Base-by-base conservation (phyloP, 148 eudicot species). In the Drosera capensis region DNA sequence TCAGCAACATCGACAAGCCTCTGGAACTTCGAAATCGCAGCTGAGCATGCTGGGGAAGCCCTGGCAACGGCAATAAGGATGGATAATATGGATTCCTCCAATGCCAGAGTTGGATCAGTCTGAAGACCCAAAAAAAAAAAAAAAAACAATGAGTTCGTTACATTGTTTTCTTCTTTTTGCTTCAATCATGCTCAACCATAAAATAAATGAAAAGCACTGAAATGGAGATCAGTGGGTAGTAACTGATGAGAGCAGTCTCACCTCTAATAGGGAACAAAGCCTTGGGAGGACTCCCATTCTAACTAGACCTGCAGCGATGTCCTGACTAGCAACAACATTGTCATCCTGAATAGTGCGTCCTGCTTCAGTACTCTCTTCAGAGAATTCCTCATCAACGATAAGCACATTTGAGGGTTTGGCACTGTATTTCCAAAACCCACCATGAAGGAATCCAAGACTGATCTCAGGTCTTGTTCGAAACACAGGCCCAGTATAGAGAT, bases 371-470 rank as follows among this genome's bases (percentile, higher is more conserved):
- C 68, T 59, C 26, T 64, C 66, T 47, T 56, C 59, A 36, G 46
- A 31, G 16, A 30, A 25, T 49, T 66, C 71, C 50, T 70, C 74
- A 52, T 46, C 71, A 49, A 60, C 54, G 40, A 60, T 63, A 45
- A 73, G 54, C 54, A 84, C 67, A 54, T 64, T 81, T 43, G 99
- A 75, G 31, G 78, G 78, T 51, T 84, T 90, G 30, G 88, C 58
- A 55, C 60, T 84, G 59, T 84, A 90, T 68, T 90, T 90, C 95
- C 99, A 90, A 52, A 75, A 88, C 43, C 94, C 90, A 40, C 97
- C 94, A 52, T 65, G 73, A 68, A 88, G 86, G 52, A 73, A 90
- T 43, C 99, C 95, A 59, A 46, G 59, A 41, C 66, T 77, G 37
- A 78, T 59, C 46, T 78, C 83, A 36, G 93, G 93, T 52, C 75